These are phyloP conservation scores for Debaryomyces udenii DNA, from an alignment of 1,139 yeast genomes.

Conservation along the genomic window DNA sequence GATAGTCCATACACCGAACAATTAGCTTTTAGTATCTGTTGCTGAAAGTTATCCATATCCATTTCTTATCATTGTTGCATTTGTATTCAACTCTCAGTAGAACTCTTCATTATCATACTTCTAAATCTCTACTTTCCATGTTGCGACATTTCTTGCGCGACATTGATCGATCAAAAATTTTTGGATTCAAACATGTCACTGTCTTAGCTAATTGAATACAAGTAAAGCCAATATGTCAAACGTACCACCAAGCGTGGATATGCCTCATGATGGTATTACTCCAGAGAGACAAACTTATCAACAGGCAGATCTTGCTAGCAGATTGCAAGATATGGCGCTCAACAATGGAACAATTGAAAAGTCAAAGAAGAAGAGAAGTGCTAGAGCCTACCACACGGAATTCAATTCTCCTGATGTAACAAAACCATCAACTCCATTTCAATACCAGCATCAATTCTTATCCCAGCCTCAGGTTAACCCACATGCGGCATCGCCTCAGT, in stretches of 20 bases:
- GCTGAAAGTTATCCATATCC: neutral
- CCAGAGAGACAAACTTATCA: neutral
- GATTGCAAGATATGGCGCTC: constrained; percentile 13
- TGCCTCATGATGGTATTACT: neutral
- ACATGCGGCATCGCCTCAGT: constrained; percentile 12
- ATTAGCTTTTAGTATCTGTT: constrained; percentile 21
- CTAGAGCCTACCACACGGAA: constrained; percentile 48
- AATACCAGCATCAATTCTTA: constrained; percentile 10
- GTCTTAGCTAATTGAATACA: too few relatives aligned
- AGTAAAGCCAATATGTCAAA: constrained; percentile 2
- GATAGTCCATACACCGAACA: constrained; percentile 45
- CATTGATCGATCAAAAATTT: neutral
- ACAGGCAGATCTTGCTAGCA: constrained; percentile 1
- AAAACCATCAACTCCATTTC: constrained; percentile 7
- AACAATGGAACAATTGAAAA: constrained; percentile 11
- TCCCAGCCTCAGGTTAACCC: constrained; percentile 10
- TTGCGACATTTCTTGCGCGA: neutral
- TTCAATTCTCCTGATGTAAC: constrained; percentile 19
- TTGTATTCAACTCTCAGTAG: too few relatives aligned
- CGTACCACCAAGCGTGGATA: constrained; percentile 3
- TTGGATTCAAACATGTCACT: too few relatives aligned
- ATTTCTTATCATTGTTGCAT: constrained; percentile 1
- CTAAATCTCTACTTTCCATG: neutral
- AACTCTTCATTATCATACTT: too few relatives aligned
- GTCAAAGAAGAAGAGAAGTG: constrained; percentile 43